These are phyloP conservation scores for Pulveroboletus ravenelii DNA, from an alignment of 768 basidiomycete species.

Conservation along the genomic window DNA sequence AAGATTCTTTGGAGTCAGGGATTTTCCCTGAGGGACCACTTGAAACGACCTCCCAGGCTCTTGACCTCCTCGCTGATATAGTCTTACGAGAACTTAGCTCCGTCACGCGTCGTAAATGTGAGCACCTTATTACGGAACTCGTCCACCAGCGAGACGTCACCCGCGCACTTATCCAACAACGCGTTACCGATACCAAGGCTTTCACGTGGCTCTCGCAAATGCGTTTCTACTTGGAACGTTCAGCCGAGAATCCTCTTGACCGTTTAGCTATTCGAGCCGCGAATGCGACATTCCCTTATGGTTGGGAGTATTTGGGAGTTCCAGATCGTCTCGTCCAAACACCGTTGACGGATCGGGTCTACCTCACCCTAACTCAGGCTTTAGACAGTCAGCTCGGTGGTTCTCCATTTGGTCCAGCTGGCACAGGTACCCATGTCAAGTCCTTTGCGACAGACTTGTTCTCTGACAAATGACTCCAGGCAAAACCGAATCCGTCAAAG, in stretches of 20 bases:
- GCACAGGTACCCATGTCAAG: constrained; percentile 61
- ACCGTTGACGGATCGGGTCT: constrained; percentile 94
- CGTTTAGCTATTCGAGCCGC: constrained; percentile 79
- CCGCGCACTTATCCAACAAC: constrained; percentile 67
- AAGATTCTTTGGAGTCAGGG: constrained; percentile 55
- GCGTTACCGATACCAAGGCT: constrained; percentile 56
- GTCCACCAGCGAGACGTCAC: constrained; percentile 97
- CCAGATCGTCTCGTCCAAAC: constrained; percentile 97
- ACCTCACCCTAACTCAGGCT: constrained; percentile 94
- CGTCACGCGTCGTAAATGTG: constrained; percentile 95
- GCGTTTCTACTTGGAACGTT: constrained; percentile 88
- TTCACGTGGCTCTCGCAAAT: constrained; percentile 98
- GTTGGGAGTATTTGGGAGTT: constrained; percentile 98
- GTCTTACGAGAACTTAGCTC: constrained; percentile 85
- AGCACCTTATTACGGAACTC: constrained; percentile 97
- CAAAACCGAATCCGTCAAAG: constrained; percentile 99
- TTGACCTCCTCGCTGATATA: constrained; percentile 95
- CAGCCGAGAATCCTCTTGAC: constrained; percentile 71
- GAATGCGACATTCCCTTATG: constrained; percentile 91
- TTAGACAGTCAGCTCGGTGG: constrained; percentile 93
- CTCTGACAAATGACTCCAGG: constrained; percentile 41
- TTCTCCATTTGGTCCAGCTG: constrained; percentile 96
- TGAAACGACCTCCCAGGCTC: constrained; percentile 69
- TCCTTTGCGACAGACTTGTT: background rate
- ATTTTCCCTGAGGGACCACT: constrained; percentile 61